These are phyloP conservation scores for Periconia sp. DNA, from an alignment of 2,329 filamentous ascomycete genomes.

Conservation along the genomic window DNA sequence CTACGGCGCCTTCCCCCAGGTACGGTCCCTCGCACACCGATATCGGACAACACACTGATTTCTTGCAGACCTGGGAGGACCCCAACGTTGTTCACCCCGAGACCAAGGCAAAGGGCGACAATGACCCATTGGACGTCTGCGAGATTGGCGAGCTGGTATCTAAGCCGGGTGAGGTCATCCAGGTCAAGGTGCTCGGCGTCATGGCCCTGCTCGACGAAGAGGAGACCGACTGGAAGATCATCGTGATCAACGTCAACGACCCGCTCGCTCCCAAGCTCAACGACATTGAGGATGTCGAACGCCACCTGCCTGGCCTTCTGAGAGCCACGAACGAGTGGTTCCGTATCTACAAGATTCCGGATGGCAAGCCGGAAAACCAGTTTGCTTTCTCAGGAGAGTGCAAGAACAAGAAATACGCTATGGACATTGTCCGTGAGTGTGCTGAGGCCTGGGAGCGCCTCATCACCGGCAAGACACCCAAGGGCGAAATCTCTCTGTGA, in stretches of 20 bases:
- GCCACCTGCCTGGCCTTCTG: constrained; percentile 94
- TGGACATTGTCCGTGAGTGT: constrained; percentile 95
- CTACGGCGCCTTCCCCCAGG: constrained; percentile 99
- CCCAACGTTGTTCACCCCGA: constrained; percentile 94
- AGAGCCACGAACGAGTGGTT: constrained; percentile 99
- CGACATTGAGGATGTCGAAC: constrained; percentile 98
- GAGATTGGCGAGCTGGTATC: constrained; percentile 98
- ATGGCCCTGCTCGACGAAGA: constrained; percentile 99
- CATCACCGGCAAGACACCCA: constrained; percentile 84
- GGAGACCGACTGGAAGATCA: constrained; percentile 99
- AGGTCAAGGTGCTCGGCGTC: constrained; percentile 99
- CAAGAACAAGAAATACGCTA: constrained; percentile 99
- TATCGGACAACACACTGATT: constrained; percentile 39
- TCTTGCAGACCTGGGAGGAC: constrained; percentile 92
- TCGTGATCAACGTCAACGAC: constrained; percentile 98
- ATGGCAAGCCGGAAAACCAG: constrained; percentile 99
- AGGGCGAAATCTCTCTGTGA: constrained; percentile 82
- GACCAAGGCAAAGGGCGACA: constrained; percentile 99
- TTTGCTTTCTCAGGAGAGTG: constrained; percentile 99
- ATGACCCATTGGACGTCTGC: constrained; percentile 98
- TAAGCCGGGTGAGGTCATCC: constrained; percentile 96
- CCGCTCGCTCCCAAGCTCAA: constrained; percentile 95
- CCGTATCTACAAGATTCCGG: constrained; percentile 99
- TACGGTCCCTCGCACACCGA: constrained; percentile 54
- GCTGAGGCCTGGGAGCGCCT: constrained; percentile 96